Evolutionary conservation across 352 stramenopile species (phyloP).

Genomic region (Globisporangium paroecandrum): DNA sequence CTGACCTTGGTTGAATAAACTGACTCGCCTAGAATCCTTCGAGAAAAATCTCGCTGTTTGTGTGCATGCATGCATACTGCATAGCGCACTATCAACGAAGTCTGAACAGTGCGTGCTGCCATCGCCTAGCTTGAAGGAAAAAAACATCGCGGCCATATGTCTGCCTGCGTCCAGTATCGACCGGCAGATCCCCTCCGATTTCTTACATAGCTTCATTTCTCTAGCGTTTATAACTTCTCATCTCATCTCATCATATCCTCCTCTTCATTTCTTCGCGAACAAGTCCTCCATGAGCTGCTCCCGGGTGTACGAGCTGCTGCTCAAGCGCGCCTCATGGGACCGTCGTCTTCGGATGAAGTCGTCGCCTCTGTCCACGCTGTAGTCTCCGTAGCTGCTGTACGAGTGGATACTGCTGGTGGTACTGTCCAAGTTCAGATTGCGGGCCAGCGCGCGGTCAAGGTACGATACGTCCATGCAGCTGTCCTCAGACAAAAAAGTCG

Average conservation of each 20-base stretch:
- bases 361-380: neutral
- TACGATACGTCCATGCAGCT: slow-evolving; percentile 4
- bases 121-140: too few species aligned
- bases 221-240: neutral
- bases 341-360: neutral
- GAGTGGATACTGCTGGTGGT: neutral
- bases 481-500: slow-evolving; percentile 18
- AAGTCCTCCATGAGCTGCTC: slow-evolving; percentile 9
- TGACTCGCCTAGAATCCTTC: too few species aligned
- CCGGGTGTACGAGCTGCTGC: slow-evolving; percentile 6
- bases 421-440: neutral
- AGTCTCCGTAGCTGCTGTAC: neutral
- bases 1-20: too few species aligned
- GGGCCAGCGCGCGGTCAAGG: neutral
- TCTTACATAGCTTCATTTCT: neutral
- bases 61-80: too few species aligned
- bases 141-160: too few species aligned
- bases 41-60: too few species aligned
- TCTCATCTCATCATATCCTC: neutral
- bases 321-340: slow-evolving; percentile 6
- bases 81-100: too few species aligned
- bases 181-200: too few species aligned
- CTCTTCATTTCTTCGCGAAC: neutral
- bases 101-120: too few species aligned
- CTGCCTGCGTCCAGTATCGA: too few species aligned